Conservation (phyloP, 1,284 basidiomycete species). For the Mycosarcoma maydis region DNA sequence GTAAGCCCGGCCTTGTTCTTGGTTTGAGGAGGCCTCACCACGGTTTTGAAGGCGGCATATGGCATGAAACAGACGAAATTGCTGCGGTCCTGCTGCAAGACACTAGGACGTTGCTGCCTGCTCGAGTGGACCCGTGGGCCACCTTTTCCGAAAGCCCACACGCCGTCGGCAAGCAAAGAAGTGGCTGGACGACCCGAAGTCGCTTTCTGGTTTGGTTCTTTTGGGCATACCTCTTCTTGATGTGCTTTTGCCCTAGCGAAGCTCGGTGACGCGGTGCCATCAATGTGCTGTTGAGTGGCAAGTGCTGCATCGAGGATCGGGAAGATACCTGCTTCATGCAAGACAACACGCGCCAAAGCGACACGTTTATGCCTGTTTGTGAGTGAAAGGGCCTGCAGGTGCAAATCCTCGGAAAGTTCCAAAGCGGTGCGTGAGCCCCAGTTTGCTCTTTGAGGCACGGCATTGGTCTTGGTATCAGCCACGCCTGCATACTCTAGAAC, state of each 20-base stretch:
- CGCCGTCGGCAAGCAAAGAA: constrained; percentile 49
- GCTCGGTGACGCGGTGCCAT: constrained; percentile 34
- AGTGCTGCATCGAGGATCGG: constrained; percentile 65
- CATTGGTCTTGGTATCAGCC: constrained; percentile 35
- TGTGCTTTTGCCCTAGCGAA: constrained; percentile 24
- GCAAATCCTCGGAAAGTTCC: constrained; percentile 55
- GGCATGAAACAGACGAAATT: constrained; percentile 66
- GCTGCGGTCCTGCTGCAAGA: constrained; percentile 57
- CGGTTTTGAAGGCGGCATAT: constrained; percentile 56
- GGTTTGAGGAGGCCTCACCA: constrained; percentile 35
- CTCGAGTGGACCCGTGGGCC: constrained; percentile 7
- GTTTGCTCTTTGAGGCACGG: constrained; percentile 19
- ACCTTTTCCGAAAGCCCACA: constrained; percentile 54
- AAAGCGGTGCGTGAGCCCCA: constrained; percentile 54
- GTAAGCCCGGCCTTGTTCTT: constrained; percentile 32
- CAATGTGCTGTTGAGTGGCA: constrained; percentile 51
- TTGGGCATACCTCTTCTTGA: constrained; percentile 9
- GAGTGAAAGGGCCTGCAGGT: constrained; percentile 40
- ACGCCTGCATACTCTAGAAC: constrained; percentile 48
- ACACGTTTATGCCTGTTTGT: constrained; percentile 45
- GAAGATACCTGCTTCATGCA: constrained; percentile 62
- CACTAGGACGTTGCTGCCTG: constrained; percentile 30
- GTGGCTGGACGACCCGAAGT: constrained; percentile 19
- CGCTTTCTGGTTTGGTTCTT: not conserved
- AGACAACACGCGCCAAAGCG: constrained; percentile 33